These are phyloP conservation scores for Metschnikowia gelsemii DNA, from an alignment of 805 yeast genomes.

Conservation along the genomic window DNA sequence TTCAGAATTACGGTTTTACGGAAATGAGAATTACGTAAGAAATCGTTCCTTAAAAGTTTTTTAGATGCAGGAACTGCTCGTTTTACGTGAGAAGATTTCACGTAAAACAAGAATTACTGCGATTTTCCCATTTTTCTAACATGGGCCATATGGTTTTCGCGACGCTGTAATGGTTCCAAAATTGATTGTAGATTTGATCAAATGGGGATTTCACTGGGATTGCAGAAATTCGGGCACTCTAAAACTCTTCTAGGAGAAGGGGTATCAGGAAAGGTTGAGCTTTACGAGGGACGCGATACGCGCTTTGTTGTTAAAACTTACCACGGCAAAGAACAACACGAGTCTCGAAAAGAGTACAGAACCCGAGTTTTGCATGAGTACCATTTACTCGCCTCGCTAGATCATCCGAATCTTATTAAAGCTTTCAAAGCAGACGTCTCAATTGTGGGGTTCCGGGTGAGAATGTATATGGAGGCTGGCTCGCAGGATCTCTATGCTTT, in stretches of 20 bases:
- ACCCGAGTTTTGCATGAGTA: constrained; percentile 41
- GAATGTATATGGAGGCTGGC: constrained; percentile 36
- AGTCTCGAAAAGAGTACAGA: constrained; percentile 39
- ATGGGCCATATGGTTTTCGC: too few relatives aligned
- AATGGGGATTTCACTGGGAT: neutral
- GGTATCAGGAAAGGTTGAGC: constrained; percentile 36
- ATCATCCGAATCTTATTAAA: constrained; percentile 36
- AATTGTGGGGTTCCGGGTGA: constrained; percentile 22
- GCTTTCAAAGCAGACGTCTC: constrained; percentile 32
- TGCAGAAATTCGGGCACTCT: neutral
- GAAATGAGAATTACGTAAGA: too few relatives aligned
- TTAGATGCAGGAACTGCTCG: too few relatives aligned
- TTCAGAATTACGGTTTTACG: too few relatives aligned
- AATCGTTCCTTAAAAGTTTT: too few relatives aligned
- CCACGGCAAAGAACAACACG: constrained; percentile 38
- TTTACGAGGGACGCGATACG: constrained; percentile 12
- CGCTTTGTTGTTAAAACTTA: constrained; percentile 48
- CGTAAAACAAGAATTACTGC: too few relatives aligned
- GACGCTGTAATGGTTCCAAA: too few relatives aligned
- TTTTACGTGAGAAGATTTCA: too few relatives aligned
- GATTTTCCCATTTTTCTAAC: too few relatives aligned
- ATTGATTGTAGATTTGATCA: too few relatives aligned
- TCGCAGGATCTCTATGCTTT: constrained; percentile 20
- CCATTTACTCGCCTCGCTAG: constrained; percentile 25
- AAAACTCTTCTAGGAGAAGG: constrained; percentile 29